phyloP scores from a whole-genome alignment of 2,329 filamentous ascomycete species.

The Pseudogymnoascus sp. region DNA sequence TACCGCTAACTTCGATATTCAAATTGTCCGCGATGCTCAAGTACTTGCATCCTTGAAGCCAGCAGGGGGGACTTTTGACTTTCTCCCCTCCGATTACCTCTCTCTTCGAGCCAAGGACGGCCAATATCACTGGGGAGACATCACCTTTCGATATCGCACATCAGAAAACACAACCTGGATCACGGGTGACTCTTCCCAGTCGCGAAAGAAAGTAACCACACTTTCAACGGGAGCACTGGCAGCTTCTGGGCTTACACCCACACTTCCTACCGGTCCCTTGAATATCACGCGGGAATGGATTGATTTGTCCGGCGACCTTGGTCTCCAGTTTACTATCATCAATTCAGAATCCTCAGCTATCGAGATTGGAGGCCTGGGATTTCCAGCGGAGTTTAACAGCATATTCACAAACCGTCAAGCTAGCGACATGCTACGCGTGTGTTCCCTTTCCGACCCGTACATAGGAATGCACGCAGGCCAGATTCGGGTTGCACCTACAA shows the following conservation, averaged over 20 bases:
- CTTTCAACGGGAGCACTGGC: conserved; percentile 30
- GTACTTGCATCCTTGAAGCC: conserved; percentile 43
- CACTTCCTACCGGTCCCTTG: conserved; percentile 35
- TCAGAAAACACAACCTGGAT: conserved; percentile 36
- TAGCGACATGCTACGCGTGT: conserved; percentile 41
- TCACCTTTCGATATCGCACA: conserved; percentile 48
- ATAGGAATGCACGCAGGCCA: conserved; percentile 54
- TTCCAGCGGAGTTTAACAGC: conserved; percentile 56
- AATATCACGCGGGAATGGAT: conserved; percentile 47
- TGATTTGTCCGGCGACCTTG: conserved; percentile 41
- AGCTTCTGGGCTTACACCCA: conserved; percentile 35
- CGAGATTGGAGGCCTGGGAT: conserved; percentile 50
- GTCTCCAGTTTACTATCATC: conserved; percentile 43
- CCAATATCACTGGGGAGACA: conserved; percentile 52
- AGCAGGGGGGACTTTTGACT: conserved; percentile 40
- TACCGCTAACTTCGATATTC: conserved; percentile 36
- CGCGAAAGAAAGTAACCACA: conserved; percentile 32
- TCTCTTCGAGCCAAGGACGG: conserved; percentile 40
- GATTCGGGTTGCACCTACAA: conserved; percentile 45
- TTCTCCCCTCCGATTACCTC: conserved; percentile 47
- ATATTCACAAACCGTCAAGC: conserved; percentile 48
- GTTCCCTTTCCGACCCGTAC: conserved; percentile 52
- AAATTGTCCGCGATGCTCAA: conserved; percentile 39
- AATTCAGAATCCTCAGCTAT: conserved; percentile 37
- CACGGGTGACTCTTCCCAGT: conserved; percentile 38